Evolutionary conservation across 345 rosid species (phyloP).

Genomic region (Triadica sebifera): DNA sequence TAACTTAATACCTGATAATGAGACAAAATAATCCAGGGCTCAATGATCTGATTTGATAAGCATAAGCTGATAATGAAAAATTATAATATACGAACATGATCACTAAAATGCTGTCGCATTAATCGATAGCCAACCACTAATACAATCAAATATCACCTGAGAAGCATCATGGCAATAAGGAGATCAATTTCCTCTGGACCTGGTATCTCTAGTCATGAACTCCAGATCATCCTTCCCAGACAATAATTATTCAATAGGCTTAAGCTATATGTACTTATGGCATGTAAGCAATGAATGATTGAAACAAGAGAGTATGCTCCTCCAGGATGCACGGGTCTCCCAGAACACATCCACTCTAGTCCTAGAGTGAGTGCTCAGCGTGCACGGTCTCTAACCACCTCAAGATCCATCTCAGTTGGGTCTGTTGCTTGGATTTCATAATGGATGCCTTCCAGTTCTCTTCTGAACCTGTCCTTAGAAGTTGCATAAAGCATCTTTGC

Average conservation of each 20-base stretch:
- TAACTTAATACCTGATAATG: too few species aligned
- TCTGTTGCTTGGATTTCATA: slow-evolving; percentile 31
- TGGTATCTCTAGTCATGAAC: slow-evolving; percentile 16
- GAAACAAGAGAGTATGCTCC: background rate
- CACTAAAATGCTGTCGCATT: background rate
- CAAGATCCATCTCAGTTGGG: slow-evolving; percentile 27
- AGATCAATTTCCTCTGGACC: slow-evolving; percentile 22
- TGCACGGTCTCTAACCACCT: slow-evolving; percentile 27
- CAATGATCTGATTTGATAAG: background rate
- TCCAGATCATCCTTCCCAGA: slow-evolving; percentile 48
- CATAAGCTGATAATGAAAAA: background rate
- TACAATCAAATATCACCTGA: slow-evolving; percentile 27
- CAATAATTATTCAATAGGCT: slow-evolving; percentile 25
- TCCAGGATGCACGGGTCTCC: background rate
- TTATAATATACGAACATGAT: background rate
- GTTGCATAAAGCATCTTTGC: slow-evolving; percentile 29
- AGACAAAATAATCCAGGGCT: background rate
- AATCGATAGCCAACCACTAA: background rate
- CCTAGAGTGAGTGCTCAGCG: background rate
- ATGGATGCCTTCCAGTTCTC: slow-evolving; percentile 25
- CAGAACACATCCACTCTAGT: background rate
- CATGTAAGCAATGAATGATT: background rate
- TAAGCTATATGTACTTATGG: slow-evolving; percentile 12
- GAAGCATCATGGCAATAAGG: slow-evolving; percentile 50
- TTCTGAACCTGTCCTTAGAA: slow-evolving; percentile 25